Conservation (phyloP, 768 basidiomycete genomes). For the Boletus pseudo-olivaceus region DNA sequence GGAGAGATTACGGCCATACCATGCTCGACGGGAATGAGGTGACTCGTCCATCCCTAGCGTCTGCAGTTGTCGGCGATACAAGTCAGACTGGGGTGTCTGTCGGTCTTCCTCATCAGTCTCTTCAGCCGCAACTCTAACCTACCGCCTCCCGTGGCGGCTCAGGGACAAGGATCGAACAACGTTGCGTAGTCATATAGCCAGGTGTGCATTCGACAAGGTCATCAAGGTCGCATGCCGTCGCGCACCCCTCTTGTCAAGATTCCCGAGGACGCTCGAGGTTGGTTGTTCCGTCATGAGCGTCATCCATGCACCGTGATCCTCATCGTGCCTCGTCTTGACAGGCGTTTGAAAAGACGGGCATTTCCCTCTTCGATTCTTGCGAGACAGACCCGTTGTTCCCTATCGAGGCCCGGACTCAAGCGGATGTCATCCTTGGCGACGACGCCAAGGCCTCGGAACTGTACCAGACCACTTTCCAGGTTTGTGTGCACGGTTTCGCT, state of each 20-base stretch:
- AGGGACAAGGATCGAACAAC: too few species aligned
- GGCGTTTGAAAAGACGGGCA: conserved; percentile 48
- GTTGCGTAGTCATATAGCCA: too few species aligned
- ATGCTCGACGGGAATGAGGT: too few species aligned
- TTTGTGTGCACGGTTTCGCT: conserved; percentile 52
- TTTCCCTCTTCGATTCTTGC: conserved; percentile 65
- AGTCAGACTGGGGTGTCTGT: too few species aligned
- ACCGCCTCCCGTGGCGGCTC: too few species aligned
- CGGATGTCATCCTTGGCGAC: conserved; percentile 49
- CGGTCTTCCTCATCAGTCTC: too few species aligned
- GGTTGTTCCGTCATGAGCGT: neutral
- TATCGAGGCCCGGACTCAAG: conserved; percentile 37
- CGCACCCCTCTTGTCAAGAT: conserved; percentile 46
- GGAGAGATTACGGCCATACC: too few species aligned
- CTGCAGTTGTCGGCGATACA: too few species aligned
- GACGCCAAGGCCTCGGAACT: conserved; percentile 44
- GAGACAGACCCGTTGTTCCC: conserved; percentile 51
- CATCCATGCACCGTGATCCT: neutral
- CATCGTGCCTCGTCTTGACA: conserved; percentile 17
- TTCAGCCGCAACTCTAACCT: too few species aligned
- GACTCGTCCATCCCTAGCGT: too few species aligned
- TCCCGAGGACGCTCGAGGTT: conserved; percentile 54
- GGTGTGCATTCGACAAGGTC: conserved; percentile 38
- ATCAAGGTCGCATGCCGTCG: conserved; percentile 38
- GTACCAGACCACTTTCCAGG: conserved; percentile 30